These are phyloP conservation scores for Cladosporium velox DNA, from an alignment of 2,329 filamentous ascomycete genomes.

Conservation along the genomic window DNA sequence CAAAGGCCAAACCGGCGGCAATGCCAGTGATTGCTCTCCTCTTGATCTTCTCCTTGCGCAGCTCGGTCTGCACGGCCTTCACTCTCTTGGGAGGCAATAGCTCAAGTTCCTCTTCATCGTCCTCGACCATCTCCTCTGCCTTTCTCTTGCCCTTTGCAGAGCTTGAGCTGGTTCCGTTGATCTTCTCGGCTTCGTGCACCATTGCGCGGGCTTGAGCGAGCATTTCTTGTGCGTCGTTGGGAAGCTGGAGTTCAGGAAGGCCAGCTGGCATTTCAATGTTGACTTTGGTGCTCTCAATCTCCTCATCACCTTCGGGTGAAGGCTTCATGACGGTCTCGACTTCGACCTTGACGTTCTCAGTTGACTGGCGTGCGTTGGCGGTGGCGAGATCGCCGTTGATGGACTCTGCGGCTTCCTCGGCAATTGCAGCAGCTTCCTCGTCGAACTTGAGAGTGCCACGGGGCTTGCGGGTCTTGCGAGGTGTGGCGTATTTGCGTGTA, in stretches of 20 bases:
- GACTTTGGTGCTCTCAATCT: conserved; percentile 71
- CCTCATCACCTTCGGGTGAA: conserved; percentile 58
- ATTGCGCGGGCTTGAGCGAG: conserved; percentile 84
- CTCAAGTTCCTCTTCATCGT: conserved; percentile 49
- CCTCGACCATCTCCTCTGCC: conserved; percentile 64
- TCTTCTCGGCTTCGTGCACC: conserved; percentile 71
- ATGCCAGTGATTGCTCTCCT: conserved; percentile 83
- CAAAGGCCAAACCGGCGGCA: conserved; percentile 81
- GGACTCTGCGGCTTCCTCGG: conserved; percentile 26
- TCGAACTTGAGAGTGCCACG: conserved; percentile 36
- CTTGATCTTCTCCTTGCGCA: conserved; percentile 83
- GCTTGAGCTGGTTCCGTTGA: conserved; percentile 37
- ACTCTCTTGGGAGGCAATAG: conserved; percentile 63
- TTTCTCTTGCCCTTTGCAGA: conserved; percentile 67
- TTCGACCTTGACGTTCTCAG: conserved; percentile 65
- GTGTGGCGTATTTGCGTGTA: conserved; percentile 52
- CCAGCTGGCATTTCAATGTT: conserved; percentile 74
- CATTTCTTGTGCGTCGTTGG: conserved; percentile 79
- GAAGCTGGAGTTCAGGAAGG: conserved; percentile 66
- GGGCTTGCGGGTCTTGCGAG: conserved; percentile 55
- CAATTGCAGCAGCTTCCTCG: conserved; percentile 30
- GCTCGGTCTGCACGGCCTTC: conserved; percentile 72
- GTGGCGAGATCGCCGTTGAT: conserved; percentile 27
- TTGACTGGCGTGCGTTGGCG: conserved; percentile 21
- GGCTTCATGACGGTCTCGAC: conserved; percentile 65